Evolutionary conservation across 2,329 filamentous ascomycete genomes (phyloP), one percentile per base, ranked within the genome.

Genomic region (Xylariaceae sp.): DNA sequence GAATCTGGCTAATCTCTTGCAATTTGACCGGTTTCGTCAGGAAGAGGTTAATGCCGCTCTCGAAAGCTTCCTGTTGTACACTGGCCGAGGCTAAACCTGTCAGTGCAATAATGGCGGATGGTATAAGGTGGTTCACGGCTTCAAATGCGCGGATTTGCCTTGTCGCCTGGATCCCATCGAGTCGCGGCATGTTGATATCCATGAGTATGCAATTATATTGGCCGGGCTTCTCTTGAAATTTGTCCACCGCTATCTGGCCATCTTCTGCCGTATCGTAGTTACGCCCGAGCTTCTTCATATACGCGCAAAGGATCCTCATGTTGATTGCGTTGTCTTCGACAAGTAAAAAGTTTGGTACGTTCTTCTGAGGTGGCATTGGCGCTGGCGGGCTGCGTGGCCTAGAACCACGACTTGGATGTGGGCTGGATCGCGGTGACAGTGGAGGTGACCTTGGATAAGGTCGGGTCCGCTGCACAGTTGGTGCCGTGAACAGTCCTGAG

Each of bases 11-110:
- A 6, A 57, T 53, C 28, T 76, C 71, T 3, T 70, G 70, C 7
- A 76, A 58, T 6, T 72, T 66, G n/a, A 81, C 76, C 0, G 78
- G 79, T 63, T 81, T 80, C 54, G 78, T 78, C 43, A 81, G 61
- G 56, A 79, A 80, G 4, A 79, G 59, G 61, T 81, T 77, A 21
- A 80, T 73, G 1, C 79, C 79, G 50, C 72, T 75, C 12, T 72
- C 74, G 56, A 78, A 76, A 0, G 79, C 78, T 55, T 81, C 78
- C 53, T 78, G 73, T 43, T 79, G 73, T 4, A 76, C 76, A 21
- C 73, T 74, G 0, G 72, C 70, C 41, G 75, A 76, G 0, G 77
- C 78, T 6, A 79, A 69, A 2, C 78, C 78, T 0, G 78, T 79
- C 6, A 81, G 65, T 1, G 78, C 78, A 24, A 80, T 53, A 8